phyloP scores from a whole-genome alignment of 1,139 yeast species.

The Diutina pseudorugosa region DNA sequence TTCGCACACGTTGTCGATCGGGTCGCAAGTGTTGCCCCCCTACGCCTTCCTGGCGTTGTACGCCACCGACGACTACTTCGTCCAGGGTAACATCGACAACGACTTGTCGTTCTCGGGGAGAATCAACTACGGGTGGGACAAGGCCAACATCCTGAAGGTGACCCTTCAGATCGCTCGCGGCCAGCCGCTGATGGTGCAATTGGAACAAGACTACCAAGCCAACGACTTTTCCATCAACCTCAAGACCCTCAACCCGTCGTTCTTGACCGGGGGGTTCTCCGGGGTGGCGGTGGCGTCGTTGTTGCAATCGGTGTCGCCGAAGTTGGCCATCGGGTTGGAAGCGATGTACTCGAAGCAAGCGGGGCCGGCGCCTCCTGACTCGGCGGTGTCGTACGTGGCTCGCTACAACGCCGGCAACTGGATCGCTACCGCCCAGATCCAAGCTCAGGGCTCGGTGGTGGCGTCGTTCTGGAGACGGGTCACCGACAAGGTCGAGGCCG shows the following conservation, averaged over 20 bases:
- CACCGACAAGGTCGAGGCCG: constrained; percentile 90
- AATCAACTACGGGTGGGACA: constrained; percentile 85
- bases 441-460: constrained; percentile 82
- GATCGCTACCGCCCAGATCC: constrained; percentile 91
- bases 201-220: constrained; percentile 94
- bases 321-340: constrained; percentile 83
- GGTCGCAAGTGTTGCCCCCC: constrained; percentile 79
- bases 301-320: constrained; percentile 79
- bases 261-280: constrained; percentile 49
- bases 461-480: constrained; percentile 94
- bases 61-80: constrained; percentile 75
- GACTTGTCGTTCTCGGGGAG: constrained; percentile 83
- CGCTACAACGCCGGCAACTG: constrained; percentile 82
- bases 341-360: constrained; percentile 79
- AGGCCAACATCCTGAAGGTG: constrained; percentile 66
- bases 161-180: constrained; percentile 81
- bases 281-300: constrained; percentile 88
- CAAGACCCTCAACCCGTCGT: constrained; percentile 82
- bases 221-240: constrained; percentile 79
- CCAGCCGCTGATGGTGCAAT: constrained; percentile 90
- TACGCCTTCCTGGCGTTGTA: constrained; percentile 87
- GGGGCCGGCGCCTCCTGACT: constrained; percentile 73
- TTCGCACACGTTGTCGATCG: constrained; percentile 85
- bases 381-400: constrained; percentile 82
- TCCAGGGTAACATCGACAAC: constrained; percentile 87